These are phyloP conservation scores for Tylopilus microsporus DNA, from an alignment of 1,284 basidiomycete species.

Conservation along the genomic window DNA sequence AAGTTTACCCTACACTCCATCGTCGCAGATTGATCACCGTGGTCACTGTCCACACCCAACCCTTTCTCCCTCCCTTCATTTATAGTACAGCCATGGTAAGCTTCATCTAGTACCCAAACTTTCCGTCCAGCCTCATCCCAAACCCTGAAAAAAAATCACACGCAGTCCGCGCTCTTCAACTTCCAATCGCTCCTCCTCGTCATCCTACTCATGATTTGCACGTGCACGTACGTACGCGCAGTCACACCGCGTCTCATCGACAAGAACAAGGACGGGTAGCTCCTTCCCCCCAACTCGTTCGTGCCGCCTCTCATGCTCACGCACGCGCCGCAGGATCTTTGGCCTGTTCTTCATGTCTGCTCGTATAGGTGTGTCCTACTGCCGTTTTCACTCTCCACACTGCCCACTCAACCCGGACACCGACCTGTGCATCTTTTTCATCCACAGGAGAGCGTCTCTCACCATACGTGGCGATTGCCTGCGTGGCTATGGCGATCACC, in stretches of 20 bases:
- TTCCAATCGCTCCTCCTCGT: constrained; percentile 94
- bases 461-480: constrained; percentile 78
- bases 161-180: constrained; percentile 94
- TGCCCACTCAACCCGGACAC: background rate
- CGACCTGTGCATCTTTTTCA: background rate
- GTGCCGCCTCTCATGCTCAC: background rate
- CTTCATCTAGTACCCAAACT: background rate
- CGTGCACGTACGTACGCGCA: constrained; percentile 92
- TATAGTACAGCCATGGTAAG: constrained; percentile 19
- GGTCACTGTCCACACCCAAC: background rate
- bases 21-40: background rate
- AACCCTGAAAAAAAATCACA: background rate
- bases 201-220: constrained; percentile 91
- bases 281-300: constrained; percentile 9
- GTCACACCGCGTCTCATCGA: constrained; percentile 88
- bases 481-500: constrained; percentile 73
- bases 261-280: constrained; percentile 90
- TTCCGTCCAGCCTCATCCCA: background rate
- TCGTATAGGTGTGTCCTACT: constrained; percentile 66
- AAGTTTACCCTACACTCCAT: background rate
- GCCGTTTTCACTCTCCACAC: background rate
- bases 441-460: constrained; percentile 71
- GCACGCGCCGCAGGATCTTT: constrained; percentile 56
- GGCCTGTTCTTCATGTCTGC: constrained; percentile 93
- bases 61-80: background rate